A percentile compares a stretch with the other conserved stretches of the same genome.
Evolutionary conservation across 345 rosid genomes (phyloP).

Genomic region (Euclidium syriacum): DNA sequence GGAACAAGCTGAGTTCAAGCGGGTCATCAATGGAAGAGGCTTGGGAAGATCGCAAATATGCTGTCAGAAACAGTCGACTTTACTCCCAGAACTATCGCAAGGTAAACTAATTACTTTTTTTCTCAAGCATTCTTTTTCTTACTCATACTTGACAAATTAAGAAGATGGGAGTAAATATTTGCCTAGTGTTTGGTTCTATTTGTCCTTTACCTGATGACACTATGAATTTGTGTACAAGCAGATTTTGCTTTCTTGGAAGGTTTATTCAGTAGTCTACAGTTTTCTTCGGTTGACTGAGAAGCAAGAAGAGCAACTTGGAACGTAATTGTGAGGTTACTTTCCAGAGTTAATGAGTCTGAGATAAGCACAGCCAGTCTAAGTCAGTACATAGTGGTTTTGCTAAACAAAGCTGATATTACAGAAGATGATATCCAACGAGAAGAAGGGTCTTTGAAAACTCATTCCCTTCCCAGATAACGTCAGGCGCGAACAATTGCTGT

Average conservation of each 20-base stretch:
- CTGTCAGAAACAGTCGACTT: constrained; percentile 52
- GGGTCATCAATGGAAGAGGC: constrained; percentile 39
- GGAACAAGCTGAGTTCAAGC: constrained; percentile 21
- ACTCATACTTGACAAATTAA: too few species aligned
- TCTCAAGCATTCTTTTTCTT: too few species aligned
- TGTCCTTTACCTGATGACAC: constrained; percentile 27
- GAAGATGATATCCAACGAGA: constrained; percentile 63
- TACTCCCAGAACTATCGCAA: constrained; percentile 47
- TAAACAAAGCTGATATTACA: constrained; percentile 48
- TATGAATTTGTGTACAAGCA: constrained; percentile 34
- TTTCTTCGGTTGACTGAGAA: constrained; percentile 59
- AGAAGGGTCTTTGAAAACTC: constrained; percentile 33
- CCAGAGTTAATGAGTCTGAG: constrained; percentile 48
- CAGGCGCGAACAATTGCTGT: constrained; percentile 38
- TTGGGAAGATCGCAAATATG: constrained; percentile 90
- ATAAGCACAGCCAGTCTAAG: constrained; percentile 28
- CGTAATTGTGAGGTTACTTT: constrained; percentile 48
- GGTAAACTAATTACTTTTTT: constrained; percentile 35
- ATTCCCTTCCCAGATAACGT: too few species aligned
- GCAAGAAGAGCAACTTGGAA: constrained; percentile 73
- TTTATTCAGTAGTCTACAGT: constrained; percentile 54
- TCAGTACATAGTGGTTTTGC: constrained; percentile 42
- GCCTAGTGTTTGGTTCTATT: not conserved
- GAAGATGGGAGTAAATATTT: too few species aligned
- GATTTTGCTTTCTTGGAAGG: constrained; percentile 68